These are phyloP conservation scores for Arctostaphylos glauca DNA, from an alignment of 148 eudicot genomes.

Conservation along the genomic window DNA sequence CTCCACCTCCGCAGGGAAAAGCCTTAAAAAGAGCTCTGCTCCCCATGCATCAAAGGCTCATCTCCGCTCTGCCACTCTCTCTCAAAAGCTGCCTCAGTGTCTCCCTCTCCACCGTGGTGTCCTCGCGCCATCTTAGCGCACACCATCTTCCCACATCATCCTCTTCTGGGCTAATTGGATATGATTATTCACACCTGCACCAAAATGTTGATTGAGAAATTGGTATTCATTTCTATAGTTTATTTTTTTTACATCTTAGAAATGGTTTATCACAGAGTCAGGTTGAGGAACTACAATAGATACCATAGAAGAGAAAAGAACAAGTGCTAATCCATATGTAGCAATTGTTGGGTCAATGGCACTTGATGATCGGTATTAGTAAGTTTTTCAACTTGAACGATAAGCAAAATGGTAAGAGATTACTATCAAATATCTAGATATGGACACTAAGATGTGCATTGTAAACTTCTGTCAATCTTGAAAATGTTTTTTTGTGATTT, in stretches of 20 bases:
- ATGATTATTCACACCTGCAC: not conserved
- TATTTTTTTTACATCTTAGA: not conserved
- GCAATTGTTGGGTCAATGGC: not conserved
- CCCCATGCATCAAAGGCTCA: not conserved
- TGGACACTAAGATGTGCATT: not conserved
- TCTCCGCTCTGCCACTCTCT: too few relatives aligned
- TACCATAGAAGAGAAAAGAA: not conserved
- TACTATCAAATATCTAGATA: not conserved
- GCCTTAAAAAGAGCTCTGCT: not conserved
- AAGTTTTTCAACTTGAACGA: not conserved
- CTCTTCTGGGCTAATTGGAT: not conserved
- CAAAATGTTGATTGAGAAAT: not conserved
- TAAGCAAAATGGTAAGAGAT: not conserved
- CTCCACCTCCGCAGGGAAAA: too few relatives aligned
- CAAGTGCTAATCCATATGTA: not conserved
- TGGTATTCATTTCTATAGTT: not conserved
- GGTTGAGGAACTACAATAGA: not conserved
- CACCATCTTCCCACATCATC: not conserved
- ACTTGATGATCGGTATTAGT: not conserved
- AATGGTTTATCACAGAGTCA: not conserved
- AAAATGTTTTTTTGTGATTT: not conserved
- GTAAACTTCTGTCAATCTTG: not conserved
- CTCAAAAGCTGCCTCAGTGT: not conserved
- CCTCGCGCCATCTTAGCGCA: not conserved
- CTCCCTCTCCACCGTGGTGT: not conserved